Base-by-base conservation (phyloP, 2,329 filamentous ascomycete species). In the Exutisphaerella laricina region DNA sequence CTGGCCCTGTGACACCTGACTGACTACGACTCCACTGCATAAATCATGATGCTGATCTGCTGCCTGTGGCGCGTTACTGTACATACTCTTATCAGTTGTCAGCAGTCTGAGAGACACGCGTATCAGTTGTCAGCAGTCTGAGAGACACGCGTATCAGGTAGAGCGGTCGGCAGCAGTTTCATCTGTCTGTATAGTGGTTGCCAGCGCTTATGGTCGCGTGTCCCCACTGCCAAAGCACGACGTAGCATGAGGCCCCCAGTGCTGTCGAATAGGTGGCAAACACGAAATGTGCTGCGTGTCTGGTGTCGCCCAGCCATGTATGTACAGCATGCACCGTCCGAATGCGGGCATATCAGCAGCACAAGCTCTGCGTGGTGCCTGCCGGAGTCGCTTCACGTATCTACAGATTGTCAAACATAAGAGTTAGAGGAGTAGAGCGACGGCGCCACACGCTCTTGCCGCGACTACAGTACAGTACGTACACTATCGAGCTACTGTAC, bases 1-100 rank as follows among this genome's bases (percentile, higher is more conserved):
- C 26, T 17, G 39, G 39, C 30, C 22, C 23, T 43, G 48, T 45
- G 43, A 44, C 44, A 50, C 44, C 38, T 26, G 12, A 6, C 6
- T 6, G 6, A 34, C 17, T 23, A 39, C 32, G 12, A 20, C 18
- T 43, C 30, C 30, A 20, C 32, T 25, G 33, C 25, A 25, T 29
- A 41, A 6, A 26, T 26, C 23, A 26, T 26, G 6, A 26, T 26
- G n/a, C n/a, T n/a, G n/a, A n/a, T n/a, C n/a, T n/a, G n/a, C 12
- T 7, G 23, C 36, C 37, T 23, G 31, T 20, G 25, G 37, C 29
- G 23, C 20, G 14, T 39, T 29, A 18, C 34, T 23, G 32, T 16
- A n/a, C 32, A 12, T 25, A 41, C 31, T 35, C 39, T 37, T 32
- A 37, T 45, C 43, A 38, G 25, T 40, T 23, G n/a, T 6, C 28